phyloP scores from a whole-genome alignment of 2,329 filamentous ascomycete genomes.

The Fusarium napiforme region DNA sequence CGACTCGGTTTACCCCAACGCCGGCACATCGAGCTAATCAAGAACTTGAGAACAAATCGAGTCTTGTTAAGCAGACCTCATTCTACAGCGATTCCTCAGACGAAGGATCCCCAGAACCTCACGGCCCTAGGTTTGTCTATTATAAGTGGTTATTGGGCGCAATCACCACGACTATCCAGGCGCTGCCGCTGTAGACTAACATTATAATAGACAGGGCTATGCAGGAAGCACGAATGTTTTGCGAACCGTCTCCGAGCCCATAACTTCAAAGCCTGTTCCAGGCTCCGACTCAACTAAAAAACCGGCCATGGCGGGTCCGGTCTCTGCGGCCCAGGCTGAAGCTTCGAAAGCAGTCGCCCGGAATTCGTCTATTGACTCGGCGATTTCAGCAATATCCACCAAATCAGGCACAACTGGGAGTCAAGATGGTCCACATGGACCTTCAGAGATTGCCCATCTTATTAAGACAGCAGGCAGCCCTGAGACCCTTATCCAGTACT shows the following conservation, averaged over 20 bases:
- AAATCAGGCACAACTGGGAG: constrained; percentile 66
- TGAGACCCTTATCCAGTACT: constrained; percentile 86
- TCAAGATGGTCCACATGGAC: constrained; percentile 67
- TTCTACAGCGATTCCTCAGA: constrained; percentile 53
- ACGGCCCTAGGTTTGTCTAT: constrained; percentile 48
- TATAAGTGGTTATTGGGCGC: neutral
- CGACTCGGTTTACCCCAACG: constrained; percentile 44
- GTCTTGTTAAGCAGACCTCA: constrained; percentile 42
- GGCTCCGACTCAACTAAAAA: constrained; percentile 52
- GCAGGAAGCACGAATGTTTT: constrained; percentile 59
- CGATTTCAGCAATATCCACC: constrained; percentile 80
- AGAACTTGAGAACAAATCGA: constrained; percentile 22
- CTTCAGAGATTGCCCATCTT: constrained; percentile 81
- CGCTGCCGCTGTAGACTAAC: constrained; percentile 21
- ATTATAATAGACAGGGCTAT: constrained; percentile 41
- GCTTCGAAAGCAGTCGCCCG: constrained; percentile 63
- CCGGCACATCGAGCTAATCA: constrained; percentile 31
- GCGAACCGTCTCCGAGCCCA: constrained; percentile 57
- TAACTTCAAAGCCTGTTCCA: constrained; percentile 57
- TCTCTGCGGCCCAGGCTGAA: constrained; percentile 54
- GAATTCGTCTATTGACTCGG: constrained; percentile 91
- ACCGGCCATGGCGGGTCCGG: constrained; percentile 61
- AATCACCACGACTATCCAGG: neutral
- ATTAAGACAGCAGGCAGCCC: constrained; percentile 88
- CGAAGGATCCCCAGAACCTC: constrained; percentile 48